Evolutionary conservation across 2,329 filamentous ascomycete species (phyloP).

Genomic region (Colletotrichum ledebouriae): DNA sequence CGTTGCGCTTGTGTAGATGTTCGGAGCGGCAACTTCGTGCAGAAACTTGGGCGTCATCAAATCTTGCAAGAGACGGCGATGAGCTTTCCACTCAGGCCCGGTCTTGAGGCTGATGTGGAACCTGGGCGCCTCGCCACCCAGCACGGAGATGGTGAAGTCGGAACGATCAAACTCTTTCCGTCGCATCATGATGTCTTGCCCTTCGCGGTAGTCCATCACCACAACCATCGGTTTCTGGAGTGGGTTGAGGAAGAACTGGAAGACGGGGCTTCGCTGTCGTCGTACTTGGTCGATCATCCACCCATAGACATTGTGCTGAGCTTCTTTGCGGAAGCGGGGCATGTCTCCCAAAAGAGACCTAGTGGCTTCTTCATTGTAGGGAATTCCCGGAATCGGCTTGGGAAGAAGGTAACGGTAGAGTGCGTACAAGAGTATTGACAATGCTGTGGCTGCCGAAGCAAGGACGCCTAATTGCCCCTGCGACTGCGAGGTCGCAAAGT

Average conservation of each 20-base stretch:
- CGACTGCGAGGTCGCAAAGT: not conserved
- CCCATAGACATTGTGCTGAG: not conserved
- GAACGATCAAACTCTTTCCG: constrained; percentile 53
- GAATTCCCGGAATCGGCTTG: constrained; percentile 22
- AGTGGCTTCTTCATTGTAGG: constrained; percentile 15
- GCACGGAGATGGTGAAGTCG: constrained; percentile 35
- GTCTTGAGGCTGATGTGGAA: constrained; percentile 53
- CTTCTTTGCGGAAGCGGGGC: constrained; percentile 5
- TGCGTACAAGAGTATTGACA: constrained; percentile 8
- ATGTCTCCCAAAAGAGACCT: constrained; percentile 10
- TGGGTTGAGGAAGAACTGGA: constrained; percentile 52
- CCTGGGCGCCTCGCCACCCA: constrained; percentile 39
- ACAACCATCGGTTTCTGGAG: constrained; percentile 49
- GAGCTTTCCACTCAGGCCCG: constrained; percentile 49
- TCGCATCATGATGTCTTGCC: constrained; percentile 51
- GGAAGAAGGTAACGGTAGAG: constrained; percentile 8
- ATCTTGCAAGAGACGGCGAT: constrained; percentile 52
- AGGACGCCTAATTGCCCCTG: not conserved
- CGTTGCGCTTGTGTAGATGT: constrained; percentile 50
- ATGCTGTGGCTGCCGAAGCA: not conserved
- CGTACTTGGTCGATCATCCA: constrained; percentile 13
- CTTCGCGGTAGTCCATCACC: constrained; percentile 50
- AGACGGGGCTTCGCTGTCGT: constrained; percentile 38
- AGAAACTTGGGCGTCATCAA: constrained; percentile 55
- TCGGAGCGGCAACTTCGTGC: constrained; percentile 50